These are phyloP conservation scores for Phytophthora constricta DNA, from an alignment of 352 stramenopile genomes.

Conservation along the genomic window DNA sequence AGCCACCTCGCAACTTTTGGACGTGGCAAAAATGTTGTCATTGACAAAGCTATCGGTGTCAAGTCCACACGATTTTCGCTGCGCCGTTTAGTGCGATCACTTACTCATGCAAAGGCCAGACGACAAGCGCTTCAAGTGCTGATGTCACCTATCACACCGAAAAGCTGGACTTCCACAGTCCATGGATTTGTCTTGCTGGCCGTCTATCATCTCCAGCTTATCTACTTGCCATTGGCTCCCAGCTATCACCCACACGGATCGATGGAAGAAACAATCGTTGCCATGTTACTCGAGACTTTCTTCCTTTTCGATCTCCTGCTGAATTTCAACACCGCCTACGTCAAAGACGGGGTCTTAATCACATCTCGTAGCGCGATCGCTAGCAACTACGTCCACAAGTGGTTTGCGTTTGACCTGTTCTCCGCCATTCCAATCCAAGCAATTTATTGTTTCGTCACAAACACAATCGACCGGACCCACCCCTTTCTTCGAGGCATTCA, in stretches of 20 bases:
- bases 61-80: not conserved
- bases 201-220: not conserved
- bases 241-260: not conserved
- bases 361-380: constrained; percentile 15
- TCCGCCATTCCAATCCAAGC: not conserved
- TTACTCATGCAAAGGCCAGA: not conserved
- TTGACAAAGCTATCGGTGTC: constrained; percentile 11
- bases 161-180: not conserved
- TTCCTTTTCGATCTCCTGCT: constrained; percentile 1
- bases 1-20: constrained; percentile 29
- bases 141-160: not conserved
- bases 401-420: constrained; percentile 13
- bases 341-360: constrained; percentile 10
- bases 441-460: not conserved
- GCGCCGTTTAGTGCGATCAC: not conserved
- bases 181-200: not conserved
- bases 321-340: constrained; percentile 17
- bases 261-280: not conserved
- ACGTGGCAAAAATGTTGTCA: constrained; percentile 25
- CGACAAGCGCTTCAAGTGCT: not conserved
- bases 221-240: not conserved
- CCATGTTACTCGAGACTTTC: not conserved
- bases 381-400: not conserved
- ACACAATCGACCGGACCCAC: constrained; percentile 6
- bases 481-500: not conserved